phyloP scores from a whole-genome alignment of 345 rosid genomes.

The Populus alba region DNA sequence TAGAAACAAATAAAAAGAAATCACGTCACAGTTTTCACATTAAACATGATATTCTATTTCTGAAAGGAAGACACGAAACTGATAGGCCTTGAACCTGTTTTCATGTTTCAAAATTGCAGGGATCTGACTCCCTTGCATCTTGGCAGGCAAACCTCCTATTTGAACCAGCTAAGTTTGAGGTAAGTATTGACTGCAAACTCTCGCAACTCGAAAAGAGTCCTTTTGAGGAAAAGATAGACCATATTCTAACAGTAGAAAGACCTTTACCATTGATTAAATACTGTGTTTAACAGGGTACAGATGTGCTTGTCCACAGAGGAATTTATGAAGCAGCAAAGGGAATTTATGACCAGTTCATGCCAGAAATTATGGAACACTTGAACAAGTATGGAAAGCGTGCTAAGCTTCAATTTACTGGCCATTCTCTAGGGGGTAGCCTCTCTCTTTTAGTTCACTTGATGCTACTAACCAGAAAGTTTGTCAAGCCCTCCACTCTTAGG shows the following conservation, averaged over 20 bases:
- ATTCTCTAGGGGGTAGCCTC: conserved; percentile 94
- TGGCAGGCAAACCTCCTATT: conserved; percentile 93
- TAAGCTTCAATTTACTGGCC: conserved; percentile 80
- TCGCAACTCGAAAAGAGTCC: not conserved
- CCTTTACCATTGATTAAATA: not conserved
- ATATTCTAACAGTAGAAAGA: not conserved
- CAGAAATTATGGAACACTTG: conserved; percentile 66
- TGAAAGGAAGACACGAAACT: not conserved
- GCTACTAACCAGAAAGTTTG: conserved; percentile 55
- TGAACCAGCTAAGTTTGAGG: conserved; percentile 88
- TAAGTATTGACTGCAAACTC: conserved; percentile 18
- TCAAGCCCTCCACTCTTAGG: conserved; percentile 51
- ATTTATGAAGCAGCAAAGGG: conserved; percentile 95
- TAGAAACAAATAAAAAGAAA: not conserved
- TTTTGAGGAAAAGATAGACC: not conserved
- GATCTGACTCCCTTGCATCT: conserved; percentile 85
- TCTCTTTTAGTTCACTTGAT: conserved; percentile 72
- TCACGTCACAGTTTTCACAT: not conserved
- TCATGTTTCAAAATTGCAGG: conserved; percentile 37
- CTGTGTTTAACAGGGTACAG: conserved; percentile 52
- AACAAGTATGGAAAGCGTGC: conserved; percentile 59
- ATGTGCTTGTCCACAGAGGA: conserved; percentile 87
- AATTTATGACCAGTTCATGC: conserved; percentile 71
- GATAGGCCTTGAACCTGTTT: not conserved
- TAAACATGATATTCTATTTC: not conserved